Evolutionary conservation across 352 stramenopile species (phyloP), one percentile per base, ranked within the genome.

Genomic region (Globisporangium canariense): DNA sequence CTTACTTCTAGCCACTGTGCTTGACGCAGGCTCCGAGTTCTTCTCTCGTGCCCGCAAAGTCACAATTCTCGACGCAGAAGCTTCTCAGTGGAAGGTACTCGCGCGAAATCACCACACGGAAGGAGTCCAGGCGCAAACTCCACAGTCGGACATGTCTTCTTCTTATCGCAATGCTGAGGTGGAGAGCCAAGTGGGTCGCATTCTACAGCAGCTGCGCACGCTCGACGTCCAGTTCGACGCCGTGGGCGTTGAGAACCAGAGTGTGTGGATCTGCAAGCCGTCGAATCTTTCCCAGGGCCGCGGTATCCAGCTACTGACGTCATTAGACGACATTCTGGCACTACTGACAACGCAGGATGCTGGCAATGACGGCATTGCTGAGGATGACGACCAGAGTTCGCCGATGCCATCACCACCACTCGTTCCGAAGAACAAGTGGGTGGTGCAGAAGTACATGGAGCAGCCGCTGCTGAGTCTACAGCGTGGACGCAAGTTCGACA

Each of bases 371-470:
- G 43, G 43, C 40, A 18, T 11, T 3, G 46, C 18, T 43, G 50
- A 20, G 4, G 22, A 40, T 7, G n/a, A 32, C 16, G 28, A 22
- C 43, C 16, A 14, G 6, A 50, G 28, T 14, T 28, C 8, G 1
- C 16, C n/a, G 51, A 1, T 28, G 25, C 8, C n/a, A 62, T 20
- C 25, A 57, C 13, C 7, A 65, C 10, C 30, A 58, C n/a, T 56
- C 6, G 13, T 11, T 25, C 28, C 28, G 13, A 20, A 41, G 52
- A 58, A 32, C 50, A 56, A 72, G 32, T 89, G 85, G 75, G 71
- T 97, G 18, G 81, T 94, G 13, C 89, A 97, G 64, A 93, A 95
- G 66, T 97, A 97, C 60, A 76, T 97, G 16, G 87, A 97, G 59
- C 75, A 77, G 9, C 89, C 88, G 28, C 63, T 95, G 36, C 61